Evolutionary conservation across 2,329 filamentous ascomycete genomes (phyloP), one percentile per base, ranked within the genome.

Genomic region (Aspergillus sp.): DNA sequence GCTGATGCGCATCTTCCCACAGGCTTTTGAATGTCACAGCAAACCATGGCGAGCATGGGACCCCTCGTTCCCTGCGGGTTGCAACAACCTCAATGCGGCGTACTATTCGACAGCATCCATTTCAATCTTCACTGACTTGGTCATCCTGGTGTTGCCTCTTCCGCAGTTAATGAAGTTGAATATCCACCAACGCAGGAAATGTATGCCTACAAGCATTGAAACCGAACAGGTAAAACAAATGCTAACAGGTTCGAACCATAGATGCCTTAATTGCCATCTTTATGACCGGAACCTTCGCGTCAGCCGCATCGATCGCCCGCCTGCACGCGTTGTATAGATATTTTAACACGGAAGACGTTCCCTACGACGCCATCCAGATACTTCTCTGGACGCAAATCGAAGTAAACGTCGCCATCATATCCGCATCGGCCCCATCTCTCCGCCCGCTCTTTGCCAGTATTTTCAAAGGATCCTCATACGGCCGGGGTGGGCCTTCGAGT

Each of bases 41-140:
- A 61, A 61, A 19, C 59, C 56, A 19, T 61, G 59, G 59, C 56
- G 59, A 33, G 59, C 59, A 58, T 61, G 56, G 59, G 56, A 61
- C 34, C 46, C 47, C 6, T 24, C 51, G 2, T 56, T 56, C 13
- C 59, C 59, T 13, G 20, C 41, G 9, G 56, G 52, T 17, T 61
- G 59, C 30, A 58, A 61, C 30, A 58, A 53, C 19, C 51, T 61
- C 5, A 12, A 52, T 3, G 56, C 51, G 19, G 51, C 44, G 11
- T 61, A 58, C 22, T 58, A 58, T 34, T 56, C 56, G 3, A 58
- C 52, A 5, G 48, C 59, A 8, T 52, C 51, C 4, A 58, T 53
- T 17, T 56, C 54, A 9, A 58, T 58, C 24, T 47, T 61, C 33
- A 61, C 59, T n/a, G 59, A 59, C n/a, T 17, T 59, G 7, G 40